Evolutionary conservation across 768 basidiomycete species (phyloP).

Genomic region (Tylopilus vinaceipallidus): DNA sequence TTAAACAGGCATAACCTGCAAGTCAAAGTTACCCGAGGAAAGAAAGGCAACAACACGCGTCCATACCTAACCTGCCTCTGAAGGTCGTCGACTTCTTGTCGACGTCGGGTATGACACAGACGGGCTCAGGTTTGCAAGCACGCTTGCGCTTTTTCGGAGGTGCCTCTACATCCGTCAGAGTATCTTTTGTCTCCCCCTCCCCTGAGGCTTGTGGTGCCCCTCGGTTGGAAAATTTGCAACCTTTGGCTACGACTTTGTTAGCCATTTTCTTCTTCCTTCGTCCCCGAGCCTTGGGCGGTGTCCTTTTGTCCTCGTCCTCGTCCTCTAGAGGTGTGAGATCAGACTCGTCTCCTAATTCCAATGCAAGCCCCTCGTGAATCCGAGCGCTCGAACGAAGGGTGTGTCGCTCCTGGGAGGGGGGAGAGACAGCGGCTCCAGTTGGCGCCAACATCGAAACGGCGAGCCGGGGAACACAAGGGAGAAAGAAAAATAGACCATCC

Average conservation of each 20-base stretch:
- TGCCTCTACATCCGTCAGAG: constrained; percentile 1
- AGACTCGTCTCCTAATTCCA: constrained; percentile 3
- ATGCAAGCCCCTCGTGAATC: background rate
- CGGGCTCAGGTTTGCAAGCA: constrained; percentile 42
- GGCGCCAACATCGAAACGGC: background rate
- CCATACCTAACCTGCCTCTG: constrained; percentile 57
- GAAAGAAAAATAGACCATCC: no score
- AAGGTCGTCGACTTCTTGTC: constrained; percentile 66
- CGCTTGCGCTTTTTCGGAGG: constrained; percentile 30
- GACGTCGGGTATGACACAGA: constrained; percentile 72
- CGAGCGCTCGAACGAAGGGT: constrained; percentile 2
- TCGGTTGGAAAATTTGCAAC: no score
- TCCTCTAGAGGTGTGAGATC: constrained; percentile 19
- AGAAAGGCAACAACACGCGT: background rate
- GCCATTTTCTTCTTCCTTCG: background rate
- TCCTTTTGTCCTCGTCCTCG: background rate
- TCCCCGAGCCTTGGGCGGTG: background rate
- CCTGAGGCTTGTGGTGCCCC: no score
- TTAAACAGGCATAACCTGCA: constrained; percentile 77
- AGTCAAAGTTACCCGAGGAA: constrained; percentile 5
- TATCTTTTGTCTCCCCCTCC: constrained; percentile 3
- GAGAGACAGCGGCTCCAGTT: background rate
- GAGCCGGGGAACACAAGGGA: no score
- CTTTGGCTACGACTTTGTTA: background rate
- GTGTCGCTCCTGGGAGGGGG: background rate